phyloP scores from a whole-genome alignment of 768 basidiomycete genomes.

The Psilocybe subaeruginosa region DNA sequence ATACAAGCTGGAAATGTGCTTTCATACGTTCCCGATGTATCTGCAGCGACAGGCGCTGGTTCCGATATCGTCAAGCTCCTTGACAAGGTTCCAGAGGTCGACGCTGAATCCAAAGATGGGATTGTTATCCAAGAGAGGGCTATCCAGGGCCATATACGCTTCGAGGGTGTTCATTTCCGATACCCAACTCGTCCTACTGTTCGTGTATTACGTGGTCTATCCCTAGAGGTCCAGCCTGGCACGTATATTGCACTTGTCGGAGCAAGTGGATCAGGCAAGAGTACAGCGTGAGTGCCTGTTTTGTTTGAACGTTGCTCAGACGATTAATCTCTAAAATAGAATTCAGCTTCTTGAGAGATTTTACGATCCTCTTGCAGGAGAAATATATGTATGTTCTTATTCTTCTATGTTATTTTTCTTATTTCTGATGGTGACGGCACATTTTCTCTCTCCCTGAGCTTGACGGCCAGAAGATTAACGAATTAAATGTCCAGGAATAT shows the following conservation, averaged over 20 bases:
- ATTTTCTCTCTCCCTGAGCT: slow-evolving; percentile 39
- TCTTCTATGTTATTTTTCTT: not conserved
- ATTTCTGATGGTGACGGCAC: too few relatives aligned
- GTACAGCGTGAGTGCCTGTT: slow-evolving; percentile 61
- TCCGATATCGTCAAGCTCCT: slow-evolving; percentile 75
- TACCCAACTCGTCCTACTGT: slow-evolving; percentile 88
- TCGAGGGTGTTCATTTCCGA: slow-evolving; percentile 85
- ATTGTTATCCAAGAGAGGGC: slow-evolving; percentile 47
- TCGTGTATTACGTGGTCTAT: slow-evolving; percentile 80
- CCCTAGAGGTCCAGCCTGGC: slow-evolving; percentile 70
- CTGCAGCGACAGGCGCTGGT: slow-evolving; percentile 79
- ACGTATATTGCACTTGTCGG: slow-evolving; percentile 85
- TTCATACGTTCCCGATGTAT: slow-evolving; percentile 85
- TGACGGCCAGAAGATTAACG: slow-evolving; percentile 73
- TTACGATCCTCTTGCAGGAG: slow-evolving; percentile 78
- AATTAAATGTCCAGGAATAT: slow-evolving; percentile 84
- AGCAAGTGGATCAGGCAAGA: slow-evolving; percentile 81
- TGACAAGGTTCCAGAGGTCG: slow-evolving; percentile 77
- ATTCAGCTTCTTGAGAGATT: slow-evolving; percentile 85
- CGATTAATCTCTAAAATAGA: slow-evolving; percentile 30
- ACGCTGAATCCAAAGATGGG: slow-evolving; percentile 73
- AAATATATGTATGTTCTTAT: slow-evolving; percentile 53
- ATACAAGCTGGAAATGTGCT: slow-evolving; percentile 90
- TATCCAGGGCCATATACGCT: slow-evolving; percentile 66
- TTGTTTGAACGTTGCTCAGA: not conserved